Conservation (phyloP, 306 rosid species). For the Nissolia schottii region DNA sequence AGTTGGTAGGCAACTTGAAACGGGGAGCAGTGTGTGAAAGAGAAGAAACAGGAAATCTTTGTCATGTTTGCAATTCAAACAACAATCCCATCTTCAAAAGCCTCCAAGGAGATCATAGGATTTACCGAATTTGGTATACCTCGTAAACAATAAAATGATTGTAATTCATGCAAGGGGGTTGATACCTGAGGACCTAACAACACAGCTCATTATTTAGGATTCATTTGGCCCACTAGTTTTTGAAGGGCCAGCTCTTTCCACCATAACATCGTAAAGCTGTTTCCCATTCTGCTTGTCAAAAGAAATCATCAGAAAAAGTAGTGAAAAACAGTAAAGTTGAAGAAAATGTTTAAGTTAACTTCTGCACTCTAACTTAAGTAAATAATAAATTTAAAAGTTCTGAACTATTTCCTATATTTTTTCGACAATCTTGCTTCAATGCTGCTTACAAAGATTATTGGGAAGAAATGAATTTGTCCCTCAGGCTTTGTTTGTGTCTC, state of each 20-base stretch:
- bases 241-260: constrained; percentile 96
- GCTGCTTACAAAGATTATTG: constrained; percentile 80
- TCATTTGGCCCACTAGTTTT: constrained; percentile 66
- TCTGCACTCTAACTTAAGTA: neutral
- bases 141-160: neutral
- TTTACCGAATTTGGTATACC: neutral
- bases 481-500: constrained; percentile 92
- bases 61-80: neutral
- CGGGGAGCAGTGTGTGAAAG: neutral
- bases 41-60: neutral
- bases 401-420: constrained; percentile 2
- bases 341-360: constrained; percentile 12
- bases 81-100: neutral
- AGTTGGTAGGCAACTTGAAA: neutral
- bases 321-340: constrained; percentile 10
- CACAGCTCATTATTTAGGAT: constrained; percentile 30
- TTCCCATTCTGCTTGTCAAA: constrained; percentile 75
- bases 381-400: neutral
- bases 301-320: constrained; percentile 18
- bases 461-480: constrained; percentile 95
- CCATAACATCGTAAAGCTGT: constrained; percentile 84
- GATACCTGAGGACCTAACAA: constrained; percentile 18
- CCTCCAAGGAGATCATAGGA: neutral
- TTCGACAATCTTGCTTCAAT: neutral
- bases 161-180: neutral